These are phyloP conservation scores for Aspergillus pseudotamarii DNA, from an alignment of 2,329 filamentous ascomycete genomes.

Conservation along the genomic window DNA sequence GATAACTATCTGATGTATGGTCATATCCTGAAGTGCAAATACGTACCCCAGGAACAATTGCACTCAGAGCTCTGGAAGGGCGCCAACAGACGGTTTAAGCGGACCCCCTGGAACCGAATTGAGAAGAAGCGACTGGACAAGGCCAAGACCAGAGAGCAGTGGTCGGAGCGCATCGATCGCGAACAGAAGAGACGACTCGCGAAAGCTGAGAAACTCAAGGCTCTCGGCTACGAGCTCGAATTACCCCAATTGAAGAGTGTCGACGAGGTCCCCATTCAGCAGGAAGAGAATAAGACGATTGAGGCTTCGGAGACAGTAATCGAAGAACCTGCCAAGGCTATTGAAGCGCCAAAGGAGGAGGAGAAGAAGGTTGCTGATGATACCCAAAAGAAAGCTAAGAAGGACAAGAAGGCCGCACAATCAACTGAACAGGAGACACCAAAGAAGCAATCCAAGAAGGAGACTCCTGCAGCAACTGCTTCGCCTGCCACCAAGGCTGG, in stretches of 20 bases:
- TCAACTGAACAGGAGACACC: slow-evolving; percentile 16
- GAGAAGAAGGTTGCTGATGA: slow-evolving; percentile 17
- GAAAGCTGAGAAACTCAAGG: slow-evolving; percentile 75
- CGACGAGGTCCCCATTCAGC: slow-evolving; percentile 53
- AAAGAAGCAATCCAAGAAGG: slow-evolving; percentile 15
- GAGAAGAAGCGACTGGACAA: slow-evolving; percentile 74
- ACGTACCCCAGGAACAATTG: slow-evolving; percentile 74
- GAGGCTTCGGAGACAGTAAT: slow-evolving; percentile 34
- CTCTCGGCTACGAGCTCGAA: slow-evolving; percentile 81
- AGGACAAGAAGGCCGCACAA: slow-evolving; percentile 20
- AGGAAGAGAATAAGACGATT: slow-evolving; percentile 32
- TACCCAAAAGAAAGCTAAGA: slow-evolving; percentile 30
- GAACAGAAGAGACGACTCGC: slow-evolving; percentile 71
- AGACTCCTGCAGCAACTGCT: slow-evolving; percentile 13
- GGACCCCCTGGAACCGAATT: slow-evolving; percentile 84
- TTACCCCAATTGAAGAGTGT: slow-evolving; percentile 71
- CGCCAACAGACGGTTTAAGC: slow-evolving; percentile 86
- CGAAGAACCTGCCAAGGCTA: slow-evolving; percentile 32
- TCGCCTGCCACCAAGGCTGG: slow-evolving; percentile 31
- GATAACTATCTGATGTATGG: slow-evolving; percentile 95
- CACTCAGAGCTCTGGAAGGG: slow-evolving; percentile 86
- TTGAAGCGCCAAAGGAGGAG: slow-evolving; percentile 10
- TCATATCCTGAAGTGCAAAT: slow-evolving; percentile 86
- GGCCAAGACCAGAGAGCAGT: slow-evolving; percentile 72
- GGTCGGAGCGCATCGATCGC: slow-evolving; percentile 72